These are phyloP conservation scores for Pistacia integerrima DNA, from an alignment of 345 rosid genomes.

Conservation along the genomic window DNA sequence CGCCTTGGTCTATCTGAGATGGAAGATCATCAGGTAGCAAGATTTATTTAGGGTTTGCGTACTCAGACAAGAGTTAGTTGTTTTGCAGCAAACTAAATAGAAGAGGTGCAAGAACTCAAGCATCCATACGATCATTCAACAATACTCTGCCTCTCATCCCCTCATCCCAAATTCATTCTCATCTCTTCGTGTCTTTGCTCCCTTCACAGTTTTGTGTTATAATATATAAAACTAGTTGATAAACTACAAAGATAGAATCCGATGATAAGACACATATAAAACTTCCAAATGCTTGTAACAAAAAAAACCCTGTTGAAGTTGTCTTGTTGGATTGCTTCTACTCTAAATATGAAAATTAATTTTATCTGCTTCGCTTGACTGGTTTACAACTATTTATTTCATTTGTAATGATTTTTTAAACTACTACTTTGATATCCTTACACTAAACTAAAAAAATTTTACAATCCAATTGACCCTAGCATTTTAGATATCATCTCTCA, in stretches of 20 bases:
- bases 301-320: constrained; percentile 15
- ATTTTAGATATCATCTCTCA: background rate
- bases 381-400: background rate
- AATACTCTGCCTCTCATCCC: constrained; percentile 16
- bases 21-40: too few relatives aligned
- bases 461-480: background rate
- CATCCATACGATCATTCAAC: too few relatives aligned
- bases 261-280: constrained; percentile 15
- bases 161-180: constrained; percentile 19
- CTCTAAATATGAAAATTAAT: background rate
- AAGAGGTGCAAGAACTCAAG: too few relatives aligned
- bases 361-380: constrained; percentile 13
- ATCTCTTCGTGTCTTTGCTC: constrained; percentile 13
- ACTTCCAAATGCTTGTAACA: constrained; percentile 13
- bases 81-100: too few relatives aligned
- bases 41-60: too few relatives aligned
- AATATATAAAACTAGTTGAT: constrained; percentile 6
- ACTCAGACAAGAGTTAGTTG: too few relatives aligned
- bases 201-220: background rate
- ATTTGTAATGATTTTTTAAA: background rate
- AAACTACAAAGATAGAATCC: constrained; percentile 4
- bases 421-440: constrained; percentile 5
- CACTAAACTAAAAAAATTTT: background rate
- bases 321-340: constrained; percentile 1
- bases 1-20: too few relatives aligned